These are phyloP conservation scores for Akanthomyces uredinophilus DNA, from an alignment of 2,329 filamentous ascomycete species.

Conservation along the genomic window DNA sequence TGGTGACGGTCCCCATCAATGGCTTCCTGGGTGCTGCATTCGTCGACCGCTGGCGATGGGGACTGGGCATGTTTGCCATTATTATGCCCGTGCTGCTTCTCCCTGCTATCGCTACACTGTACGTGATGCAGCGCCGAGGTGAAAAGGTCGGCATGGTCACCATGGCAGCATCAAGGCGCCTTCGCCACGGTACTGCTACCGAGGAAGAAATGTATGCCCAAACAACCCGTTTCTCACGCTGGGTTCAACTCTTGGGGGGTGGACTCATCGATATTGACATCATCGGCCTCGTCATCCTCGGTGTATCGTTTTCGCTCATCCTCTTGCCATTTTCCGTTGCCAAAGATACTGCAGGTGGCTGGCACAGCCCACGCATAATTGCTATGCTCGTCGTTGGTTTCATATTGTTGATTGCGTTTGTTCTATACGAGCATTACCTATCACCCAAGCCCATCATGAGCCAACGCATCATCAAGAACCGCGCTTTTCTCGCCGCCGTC, in stretches of 20 bases:
- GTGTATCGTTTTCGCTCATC: slow-evolving; percentile 31
- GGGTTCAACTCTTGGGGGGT: background rate
- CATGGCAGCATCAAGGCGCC: slow-evolving; percentile 22
- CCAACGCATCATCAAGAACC: slow-evolving; percentile 24
- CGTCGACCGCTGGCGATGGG: slow-evolving; percentile 38
- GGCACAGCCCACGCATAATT: slow-evolving; percentile 38
- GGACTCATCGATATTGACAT: slow-evolving; percentile 50
- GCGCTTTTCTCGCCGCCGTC: slow-evolving; percentile 26
- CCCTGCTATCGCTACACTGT: slow-evolving; percentile 51
- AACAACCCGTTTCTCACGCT: background rate
- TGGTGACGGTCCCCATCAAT: slow-evolving; percentile 31
- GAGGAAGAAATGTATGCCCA: background rate
- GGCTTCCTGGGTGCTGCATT: slow-evolving; percentile 36
- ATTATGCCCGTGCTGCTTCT: slow-evolving; percentile 52
- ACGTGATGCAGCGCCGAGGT: slow-evolving; percentile 56
- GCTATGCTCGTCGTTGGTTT: slow-evolving; percentile 36
- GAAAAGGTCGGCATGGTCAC: slow-evolving; percentile 43
- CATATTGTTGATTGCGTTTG: slow-evolving; percentile 31
- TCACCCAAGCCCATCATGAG: slow-evolving; percentile 21
- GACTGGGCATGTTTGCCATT: slow-evolving; percentile 59
- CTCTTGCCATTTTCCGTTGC: slow-evolving; percentile 59
- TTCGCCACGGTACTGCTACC: background rate
- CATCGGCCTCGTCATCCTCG: slow-evolving; percentile 30
- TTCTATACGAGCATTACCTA: slow-evolving; percentile 25
- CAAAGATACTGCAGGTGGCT: slow-evolving; percentile 35